Conservation (phyloP, 23 red algal genomes). For the Cyanidiococcus yangmingshanensis region DNA sequence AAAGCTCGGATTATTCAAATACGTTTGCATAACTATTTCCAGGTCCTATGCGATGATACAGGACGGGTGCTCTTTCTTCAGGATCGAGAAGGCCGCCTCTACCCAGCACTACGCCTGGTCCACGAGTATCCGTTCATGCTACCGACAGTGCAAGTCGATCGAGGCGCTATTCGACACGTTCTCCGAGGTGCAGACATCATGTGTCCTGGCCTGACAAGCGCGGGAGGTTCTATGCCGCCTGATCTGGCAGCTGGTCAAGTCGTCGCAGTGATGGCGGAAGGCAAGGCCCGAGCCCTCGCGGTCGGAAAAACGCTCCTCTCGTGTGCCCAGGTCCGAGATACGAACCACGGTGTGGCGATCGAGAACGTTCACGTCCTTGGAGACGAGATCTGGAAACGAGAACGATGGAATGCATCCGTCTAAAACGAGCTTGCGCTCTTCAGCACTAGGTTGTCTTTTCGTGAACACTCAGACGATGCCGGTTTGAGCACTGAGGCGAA, state of each 20-base stretch:
- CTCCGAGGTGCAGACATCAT: constrained; percentile 88
- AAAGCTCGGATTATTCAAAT: constrained; percentile 72
- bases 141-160: constrained; percentile 75
- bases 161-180: constrained; percentile 81
- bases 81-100: constrained; percentile 44
- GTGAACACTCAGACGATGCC: too few species aligned
- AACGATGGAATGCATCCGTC: background rate
- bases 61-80: constrained; percentile 47
- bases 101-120: constrained; percentile 64
- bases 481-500: too few species aligned
- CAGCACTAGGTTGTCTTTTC: too few species aligned
- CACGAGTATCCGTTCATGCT: constrained; percentile 65
- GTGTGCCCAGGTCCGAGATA: constrained; percentile 32
- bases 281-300: constrained; percentile 69
- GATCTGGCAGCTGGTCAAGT: constrained; percentile 27
- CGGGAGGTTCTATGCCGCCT: constrained; percentile 46
- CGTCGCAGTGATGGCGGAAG: constrained; percentile 63
- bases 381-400: constrained; percentile 65
- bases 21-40: constrained; percentile 52
- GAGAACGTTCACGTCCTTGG: constrained; percentile 73
- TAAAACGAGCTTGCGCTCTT: background rate
- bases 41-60: constrained; percentile 24
- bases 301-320: constrained; percentile 55
- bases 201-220: constrained; percentile 72
- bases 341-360: constrained; percentile 79